Percentiles rank a stretch among this genome's conserved stretches.
Conservation (phyloP, 306 rosid genomes). For the Quercus wislizeni region DNA sequence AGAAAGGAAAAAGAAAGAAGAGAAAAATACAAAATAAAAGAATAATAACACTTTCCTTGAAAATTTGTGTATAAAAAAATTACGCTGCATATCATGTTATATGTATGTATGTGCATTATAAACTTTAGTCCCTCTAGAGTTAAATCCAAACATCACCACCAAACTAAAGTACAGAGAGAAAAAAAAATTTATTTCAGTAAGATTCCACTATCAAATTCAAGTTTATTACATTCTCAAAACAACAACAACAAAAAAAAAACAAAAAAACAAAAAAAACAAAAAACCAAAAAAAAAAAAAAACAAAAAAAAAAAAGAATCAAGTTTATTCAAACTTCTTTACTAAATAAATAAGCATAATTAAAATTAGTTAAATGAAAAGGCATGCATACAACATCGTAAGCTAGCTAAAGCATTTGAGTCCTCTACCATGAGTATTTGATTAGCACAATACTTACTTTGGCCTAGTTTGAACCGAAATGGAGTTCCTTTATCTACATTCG, state of each 20-base stretch:
- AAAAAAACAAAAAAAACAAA: too few relatives aligned
- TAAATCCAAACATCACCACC: too few relatives aligned
- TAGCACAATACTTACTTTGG: constrained; percentile 39
- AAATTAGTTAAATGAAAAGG: neutral
- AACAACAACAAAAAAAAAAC: neutral
- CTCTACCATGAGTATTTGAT: neutral
- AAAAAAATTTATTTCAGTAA: neutral
- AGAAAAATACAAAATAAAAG: too few relatives aligned
- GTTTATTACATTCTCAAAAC: neutral
- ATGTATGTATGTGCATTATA: too few relatives aligned
- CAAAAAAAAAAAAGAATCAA: neutral
- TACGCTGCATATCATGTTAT: too few relatives aligned
- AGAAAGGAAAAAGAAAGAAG: too few relatives aligned
- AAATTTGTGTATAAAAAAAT: too few relatives aligned
- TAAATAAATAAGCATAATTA: neutral
- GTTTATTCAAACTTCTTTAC: neutral
- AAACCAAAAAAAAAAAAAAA: too few relatives aligned
- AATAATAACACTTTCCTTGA: too few relatives aligned
- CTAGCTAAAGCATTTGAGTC: neutral
- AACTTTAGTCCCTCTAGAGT: too few relatives aligned
- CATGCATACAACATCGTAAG: neutral
- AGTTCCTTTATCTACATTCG: constrained; percentile 42
- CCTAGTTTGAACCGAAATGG: constrained; percentile 53
- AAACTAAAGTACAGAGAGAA: neutral
- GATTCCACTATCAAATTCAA: neutral